These are phyloP conservation scores for Euphorbia pulcherrima DNA, from an alignment of 345 rosid genomes.

Conservation along the genomic window DNA sequence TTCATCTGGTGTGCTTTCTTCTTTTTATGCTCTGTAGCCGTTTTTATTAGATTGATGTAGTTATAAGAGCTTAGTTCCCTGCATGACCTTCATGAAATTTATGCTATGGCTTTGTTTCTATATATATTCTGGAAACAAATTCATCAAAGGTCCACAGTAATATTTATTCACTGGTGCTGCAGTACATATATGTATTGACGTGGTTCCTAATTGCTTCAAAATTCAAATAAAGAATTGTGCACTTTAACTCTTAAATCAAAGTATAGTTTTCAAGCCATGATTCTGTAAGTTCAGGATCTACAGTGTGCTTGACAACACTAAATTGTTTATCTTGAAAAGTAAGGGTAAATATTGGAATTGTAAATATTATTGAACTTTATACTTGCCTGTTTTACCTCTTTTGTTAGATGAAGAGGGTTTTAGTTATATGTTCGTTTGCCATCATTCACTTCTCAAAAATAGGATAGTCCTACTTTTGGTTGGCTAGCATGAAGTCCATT, in stretches of 20 bases:
- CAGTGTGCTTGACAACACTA: background rate
- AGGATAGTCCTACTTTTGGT: background rate
- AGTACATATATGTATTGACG: background rate
- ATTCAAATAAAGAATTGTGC: background rate
- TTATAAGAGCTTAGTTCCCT: slow-evolving; percentile 1
- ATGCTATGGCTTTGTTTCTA: slow-evolving; percentile 4
- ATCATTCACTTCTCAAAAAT: slow-evolving; percentile 5
- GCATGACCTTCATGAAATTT: background rate
- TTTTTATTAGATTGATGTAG: slow-evolving; percentile 5
- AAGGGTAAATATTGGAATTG: slow-evolving; percentile 1
- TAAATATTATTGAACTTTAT: background rate
- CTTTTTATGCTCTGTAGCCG: slow-evolving; percentile 15
- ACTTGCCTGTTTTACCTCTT: background rate
- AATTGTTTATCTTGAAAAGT: background rate
- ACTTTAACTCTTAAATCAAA: background rate
- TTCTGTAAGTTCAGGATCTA: background rate
- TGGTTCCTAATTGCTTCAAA: background rate
- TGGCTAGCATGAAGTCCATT: background rate
- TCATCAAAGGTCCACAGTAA: background rate
- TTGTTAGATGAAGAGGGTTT: background rate
- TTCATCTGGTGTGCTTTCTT: slow-evolving; percentile 68
- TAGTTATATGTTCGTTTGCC: background rate
- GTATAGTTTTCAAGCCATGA: background rate
- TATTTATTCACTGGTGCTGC: background rate
- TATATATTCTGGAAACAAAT: background rate